phyloP scores from a whole-genome alignment of 352 stramenopile species.

The Globisporangium nagaii region DNA sequence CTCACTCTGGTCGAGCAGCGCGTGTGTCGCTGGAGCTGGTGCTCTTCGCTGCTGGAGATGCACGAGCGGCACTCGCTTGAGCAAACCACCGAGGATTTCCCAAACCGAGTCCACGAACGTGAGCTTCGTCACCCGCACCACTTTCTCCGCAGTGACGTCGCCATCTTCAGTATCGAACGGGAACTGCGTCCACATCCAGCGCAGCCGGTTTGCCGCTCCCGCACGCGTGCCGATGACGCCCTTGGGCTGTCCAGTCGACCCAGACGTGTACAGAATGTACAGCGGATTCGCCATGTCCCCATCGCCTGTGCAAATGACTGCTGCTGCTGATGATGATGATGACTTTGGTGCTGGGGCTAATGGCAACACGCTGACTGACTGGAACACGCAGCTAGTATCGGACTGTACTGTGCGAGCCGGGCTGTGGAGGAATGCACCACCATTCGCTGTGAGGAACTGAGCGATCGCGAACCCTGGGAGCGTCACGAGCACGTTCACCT shows the following conservation, averaged over 20 bases:
- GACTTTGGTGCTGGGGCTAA: not conserved
- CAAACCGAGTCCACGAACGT: slow-evolving; percentile 39
- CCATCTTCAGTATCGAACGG: slow-evolving; percentile 25
- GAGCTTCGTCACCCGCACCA: slow-evolving; percentile 34
- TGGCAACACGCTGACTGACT: slow-evolving; percentile 15
- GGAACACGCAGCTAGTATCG: slow-evolving; percentile 7
- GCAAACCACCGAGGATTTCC: slow-evolving; percentile 45
- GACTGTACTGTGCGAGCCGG: not conserved
- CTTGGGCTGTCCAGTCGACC: slow-evolving; percentile 35
- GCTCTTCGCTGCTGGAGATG: slow-evolving; percentile 18
- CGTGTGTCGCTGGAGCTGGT: slow-evolving; percentile 8
- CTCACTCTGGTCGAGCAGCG: slow-evolving; percentile 30
- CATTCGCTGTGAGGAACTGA: slow-evolving; percentile 8
- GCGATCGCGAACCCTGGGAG: slow-evolving; percentile 14
- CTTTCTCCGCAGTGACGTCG: slow-evolving; percentile 28
- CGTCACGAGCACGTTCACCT: slow-evolving; percentile 27
- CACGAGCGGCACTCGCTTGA: slow-evolving; percentile 33
- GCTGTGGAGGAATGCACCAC: not conserved
- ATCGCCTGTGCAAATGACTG: not conserved
- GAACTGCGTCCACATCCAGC: slow-evolving; percentile 41
- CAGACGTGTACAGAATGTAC: slow-evolving; percentile 61
- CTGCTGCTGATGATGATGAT: too few relatives aligned
- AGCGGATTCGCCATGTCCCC: slow-evolving; percentile 14
- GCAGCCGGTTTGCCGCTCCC: slow-evolving; percentile 33
- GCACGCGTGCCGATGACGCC: slow-evolving; percentile 41